These are phyloP conservation scores for Pyrenophora tritici-repentis DNA, from an alignment of 2,329 filamentous ascomycete species.

Conservation along the genomic window DNA sequence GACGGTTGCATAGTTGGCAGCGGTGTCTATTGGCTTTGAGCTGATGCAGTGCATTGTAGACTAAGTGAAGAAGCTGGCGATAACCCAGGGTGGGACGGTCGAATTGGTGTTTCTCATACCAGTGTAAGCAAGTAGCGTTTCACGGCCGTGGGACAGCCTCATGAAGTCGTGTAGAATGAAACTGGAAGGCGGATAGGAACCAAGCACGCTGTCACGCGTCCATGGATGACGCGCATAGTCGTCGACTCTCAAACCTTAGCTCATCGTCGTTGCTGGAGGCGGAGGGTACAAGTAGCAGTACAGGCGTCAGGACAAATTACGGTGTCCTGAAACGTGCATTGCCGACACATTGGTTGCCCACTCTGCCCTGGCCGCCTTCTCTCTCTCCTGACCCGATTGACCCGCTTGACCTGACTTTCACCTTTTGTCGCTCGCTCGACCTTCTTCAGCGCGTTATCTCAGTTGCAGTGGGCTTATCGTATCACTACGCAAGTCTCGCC, in stretches of 20 bases:
- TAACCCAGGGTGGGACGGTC: not conserved
- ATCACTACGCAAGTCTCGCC: not conserved
- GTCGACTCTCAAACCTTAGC: not conserved
- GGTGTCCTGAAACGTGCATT: constrained; percentile 31
- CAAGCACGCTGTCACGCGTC: not conserved
- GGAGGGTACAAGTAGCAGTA: constrained; percentile 16
- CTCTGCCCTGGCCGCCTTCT: constrained; percentile 18
- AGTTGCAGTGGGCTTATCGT: not conserved
- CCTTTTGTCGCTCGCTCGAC: constrained; percentile 1
- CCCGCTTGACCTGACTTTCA: not conserved
- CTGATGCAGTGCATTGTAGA: not conserved
- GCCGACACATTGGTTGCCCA: constrained; percentile 17
- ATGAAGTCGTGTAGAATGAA: not conserved
- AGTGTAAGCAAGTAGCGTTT: not conserved
- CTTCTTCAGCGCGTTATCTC: not conserved
- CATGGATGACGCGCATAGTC: constrained; percentile 1
- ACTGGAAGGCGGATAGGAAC: not conserved
- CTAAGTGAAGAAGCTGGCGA: not conserved
- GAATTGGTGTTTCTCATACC: not conserved
- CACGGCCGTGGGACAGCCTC: not conserved
- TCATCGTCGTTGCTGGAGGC: not conserved
- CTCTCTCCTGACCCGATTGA: constrained; percentile 19
- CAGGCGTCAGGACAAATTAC: constrained; percentile 25
- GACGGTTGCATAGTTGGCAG: not conserved
- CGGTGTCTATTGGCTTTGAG: not conserved